phyloP scores from a whole-genome alignment of 2,329 filamentous ascomycete species.

The Magnaporthiopsis poae region DNA sequence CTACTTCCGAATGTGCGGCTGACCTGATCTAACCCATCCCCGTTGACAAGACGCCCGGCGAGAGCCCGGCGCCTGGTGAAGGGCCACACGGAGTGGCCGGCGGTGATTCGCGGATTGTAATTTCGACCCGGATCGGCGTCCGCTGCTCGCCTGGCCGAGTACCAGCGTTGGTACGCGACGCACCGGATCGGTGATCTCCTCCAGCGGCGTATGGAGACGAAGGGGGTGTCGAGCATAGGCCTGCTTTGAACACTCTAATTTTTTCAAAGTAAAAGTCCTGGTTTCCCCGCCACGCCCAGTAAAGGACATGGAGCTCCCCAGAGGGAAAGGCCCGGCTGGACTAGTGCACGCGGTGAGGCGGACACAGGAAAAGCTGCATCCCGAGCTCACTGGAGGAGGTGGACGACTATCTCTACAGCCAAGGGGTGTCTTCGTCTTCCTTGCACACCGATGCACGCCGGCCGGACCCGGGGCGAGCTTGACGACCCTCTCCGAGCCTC shows the following conservation, averaged over 20 bases:
- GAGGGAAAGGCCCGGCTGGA: constrained; percentile 48
- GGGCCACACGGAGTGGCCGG: too few relatives aligned
- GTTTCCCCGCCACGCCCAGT: too few relatives aligned
- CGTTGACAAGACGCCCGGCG: too few relatives aligned
- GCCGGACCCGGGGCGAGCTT: constrained; percentile 80
- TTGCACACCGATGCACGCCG: constrained; percentile 76
- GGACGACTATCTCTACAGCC: constrained; percentile 80
- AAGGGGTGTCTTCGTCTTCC: constrained; percentile 48
- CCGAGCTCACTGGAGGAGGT: constrained; percentile 49
- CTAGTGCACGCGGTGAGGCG: too few relatives aligned
- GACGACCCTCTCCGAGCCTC: constrained; percentile 86
- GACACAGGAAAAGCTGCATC: too few relatives aligned
- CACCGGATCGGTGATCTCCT: constrained; percentile 65
- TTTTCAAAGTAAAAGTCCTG: too few relatives aligned
- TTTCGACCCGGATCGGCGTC: constrained; percentile 28
- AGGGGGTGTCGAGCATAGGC: constrained; percentile 24
- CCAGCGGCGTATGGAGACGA: constrained; percentile 66
- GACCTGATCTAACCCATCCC: too few relatives aligned
- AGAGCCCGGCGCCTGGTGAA: too few relatives aligned
- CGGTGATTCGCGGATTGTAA: too few relatives aligned
- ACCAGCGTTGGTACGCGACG: constrained; percentile 67
- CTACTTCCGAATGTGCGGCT: too few relatives aligned
- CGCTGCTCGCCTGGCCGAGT: constrained; percentile 52
- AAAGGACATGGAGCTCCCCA: constrained; percentile 20
- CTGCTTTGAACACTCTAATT: too few relatives aligned